phyloP scores from a whole-genome alignment of 2,329 filamentous ascomycete species.

The Phaeosphaeria sp. region DNA sequence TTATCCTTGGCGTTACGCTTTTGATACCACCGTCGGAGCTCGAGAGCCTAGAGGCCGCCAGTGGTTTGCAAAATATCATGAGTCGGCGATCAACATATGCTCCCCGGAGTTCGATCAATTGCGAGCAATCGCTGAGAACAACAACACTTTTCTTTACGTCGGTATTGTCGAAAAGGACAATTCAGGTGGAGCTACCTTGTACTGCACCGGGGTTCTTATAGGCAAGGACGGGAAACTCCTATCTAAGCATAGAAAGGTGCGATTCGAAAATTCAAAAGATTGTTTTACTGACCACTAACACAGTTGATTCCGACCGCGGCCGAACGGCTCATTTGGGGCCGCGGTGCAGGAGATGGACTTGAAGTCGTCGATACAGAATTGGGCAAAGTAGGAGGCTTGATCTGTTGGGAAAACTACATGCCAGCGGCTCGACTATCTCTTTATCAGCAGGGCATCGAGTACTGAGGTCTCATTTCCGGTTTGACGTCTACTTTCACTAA shows the following conservation, averaged over 20 bases:
- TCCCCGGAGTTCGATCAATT: conserved; percentile 48
- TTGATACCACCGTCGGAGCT: conserved; percentile 53
- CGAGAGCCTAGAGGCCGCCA: conserved; percentile 51
- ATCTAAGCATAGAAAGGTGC: conserved; percentile 50
- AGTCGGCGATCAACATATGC: conserved; percentile 49
- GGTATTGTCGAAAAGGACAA: conserved; percentile 52
- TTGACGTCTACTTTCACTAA: too few species aligned
- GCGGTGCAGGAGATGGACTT: conserved; percentile 51
- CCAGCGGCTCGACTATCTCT: conserved; percentile 51
- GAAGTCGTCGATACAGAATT: conserved; percentile 51
- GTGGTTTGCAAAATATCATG: conserved; percentile 52
- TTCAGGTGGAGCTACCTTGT: conserved; percentile 47
- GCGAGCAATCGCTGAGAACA: conserved; percentile 41
- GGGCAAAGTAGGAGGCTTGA: conserved; percentile 52
- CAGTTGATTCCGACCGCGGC: conserved; percentile 51
- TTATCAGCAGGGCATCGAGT: conserved; percentile 54
- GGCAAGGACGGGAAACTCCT: conserved; percentile 47
- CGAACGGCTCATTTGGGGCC: conserved; percentile 52
- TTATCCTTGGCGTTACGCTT: conserved; percentile 54
- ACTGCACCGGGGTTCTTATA: conserved; percentile 51
- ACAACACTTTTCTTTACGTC: conserved; percentile 47
- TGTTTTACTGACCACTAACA: not conserved
- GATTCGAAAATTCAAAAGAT: not conserved
- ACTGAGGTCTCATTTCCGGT: conserved; percentile 9
- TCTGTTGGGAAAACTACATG: conserved; percentile 58